These are phyloP conservation scores for Cryphonectria carpinicola DNA, from an alignment of 2,329 filamentous ascomycete genomes.

Conservation along the genomic window DNA sequence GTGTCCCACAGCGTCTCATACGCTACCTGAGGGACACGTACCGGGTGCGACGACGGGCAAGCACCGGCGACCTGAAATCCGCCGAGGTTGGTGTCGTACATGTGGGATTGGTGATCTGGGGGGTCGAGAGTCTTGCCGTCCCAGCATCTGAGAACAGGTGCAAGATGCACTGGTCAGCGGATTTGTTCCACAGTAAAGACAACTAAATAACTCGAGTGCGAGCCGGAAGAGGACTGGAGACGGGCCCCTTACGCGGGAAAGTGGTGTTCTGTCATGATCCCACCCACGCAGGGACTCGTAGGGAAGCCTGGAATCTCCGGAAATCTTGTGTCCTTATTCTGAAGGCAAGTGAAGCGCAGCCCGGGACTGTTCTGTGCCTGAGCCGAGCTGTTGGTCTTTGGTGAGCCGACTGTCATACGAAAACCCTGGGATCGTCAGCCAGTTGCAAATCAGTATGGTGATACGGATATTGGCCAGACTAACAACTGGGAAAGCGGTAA, in stretches of 20 bases:
- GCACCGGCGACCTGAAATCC: slow-evolving; percentile 34
- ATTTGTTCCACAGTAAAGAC: too few relatives aligned
- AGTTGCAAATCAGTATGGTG: too few relatives aligned
- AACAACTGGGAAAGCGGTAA: slow-evolving; percentile 44
- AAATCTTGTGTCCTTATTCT: slow-evolving; percentile 45
- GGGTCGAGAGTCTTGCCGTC: slow-evolving; percentile 61
- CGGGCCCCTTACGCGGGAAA: slow-evolving; percentile 36
- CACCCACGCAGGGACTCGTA: slow-evolving; percentile 41
- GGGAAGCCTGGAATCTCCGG: slow-evolving; percentile 47
- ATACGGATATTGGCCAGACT: neutral
- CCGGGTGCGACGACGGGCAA: slow-evolving; percentile 37
- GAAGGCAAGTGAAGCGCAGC: slow-evolving; percentile 47
- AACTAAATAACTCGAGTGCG: too few relatives aligned
- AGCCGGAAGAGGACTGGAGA: too few relatives aligned
- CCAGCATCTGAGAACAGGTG: slow-evolving; percentile 52
- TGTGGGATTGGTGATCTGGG: slow-evolving; percentile 49
- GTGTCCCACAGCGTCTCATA: slow-evolving; percentile 53
- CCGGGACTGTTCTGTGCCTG: slow-evolving; percentile 27
- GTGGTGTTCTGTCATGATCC: slow-evolving; percentile 48
- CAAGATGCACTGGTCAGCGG: neutral
- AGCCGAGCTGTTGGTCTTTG: slow-evolving; percentile 29
- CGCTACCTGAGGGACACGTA: slow-evolving; percentile 40
- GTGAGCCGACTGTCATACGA: slow-evolving; percentile 45
- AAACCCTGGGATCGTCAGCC: slow-evolving; percentile 40
- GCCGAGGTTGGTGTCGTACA: slow-evolving; percentile 36